Evolutionary conservation across 2,329 filamentous ascomycete species (phyloP).

Genomic region (Venturia asperata): DNA sequence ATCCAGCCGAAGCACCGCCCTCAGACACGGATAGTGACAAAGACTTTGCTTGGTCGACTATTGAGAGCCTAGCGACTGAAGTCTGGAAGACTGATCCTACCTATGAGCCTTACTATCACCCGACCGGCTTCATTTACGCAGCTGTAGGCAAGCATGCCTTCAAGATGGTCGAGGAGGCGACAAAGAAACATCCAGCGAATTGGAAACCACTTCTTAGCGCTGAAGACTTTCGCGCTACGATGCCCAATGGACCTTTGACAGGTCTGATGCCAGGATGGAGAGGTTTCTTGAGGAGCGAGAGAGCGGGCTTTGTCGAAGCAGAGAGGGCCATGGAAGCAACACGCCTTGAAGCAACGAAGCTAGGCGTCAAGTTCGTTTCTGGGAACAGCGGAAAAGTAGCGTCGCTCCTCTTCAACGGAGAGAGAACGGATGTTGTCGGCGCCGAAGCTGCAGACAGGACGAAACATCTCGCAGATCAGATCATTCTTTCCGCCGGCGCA

Average conservation of each 20-base stretch:
- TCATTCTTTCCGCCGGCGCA: constrained; percentile 46
- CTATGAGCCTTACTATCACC: constrained; percentile 40
- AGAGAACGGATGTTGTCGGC: constrained; percentile 35
- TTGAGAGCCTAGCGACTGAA: constrained; percentile 33
- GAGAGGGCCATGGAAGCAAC: constrained; percentile 43
- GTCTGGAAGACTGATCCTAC: constrained; percentile 40
- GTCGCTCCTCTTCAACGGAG: constrained; percentile 33
- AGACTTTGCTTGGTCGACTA: constrained; percentile 30
- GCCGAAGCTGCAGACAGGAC: constrained; percentile 39
- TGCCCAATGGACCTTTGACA: constrained; percentile 46
- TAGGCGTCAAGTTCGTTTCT: constrained; percentile 44
- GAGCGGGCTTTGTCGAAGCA: constrained; percentile 50
- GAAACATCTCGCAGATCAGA: constrained; percentile 37
- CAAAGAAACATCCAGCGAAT: constrained; percentile 30
- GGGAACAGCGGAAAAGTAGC: constrained; percentile 36
- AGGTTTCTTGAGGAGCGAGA: constrained; percentile 40
- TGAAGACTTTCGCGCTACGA: constrained; percentile 44
- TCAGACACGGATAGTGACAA: constrained; percentile 28
- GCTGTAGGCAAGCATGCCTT: constrained; percentile 37
- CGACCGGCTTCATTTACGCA: constrained; percentile 43
- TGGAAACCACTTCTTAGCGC: constrained; percentile 34
- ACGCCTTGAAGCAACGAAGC: constrained; percentile 37
- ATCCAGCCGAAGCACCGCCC: constrained; percentile 23
- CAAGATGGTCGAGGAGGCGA: constrained; percentile 32
- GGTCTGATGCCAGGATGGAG: constrained; percentile 46